phyloP scores from a whole-genome alignment of 1,139 yeast species.

The Tardiomyces depauwii region DNA sequence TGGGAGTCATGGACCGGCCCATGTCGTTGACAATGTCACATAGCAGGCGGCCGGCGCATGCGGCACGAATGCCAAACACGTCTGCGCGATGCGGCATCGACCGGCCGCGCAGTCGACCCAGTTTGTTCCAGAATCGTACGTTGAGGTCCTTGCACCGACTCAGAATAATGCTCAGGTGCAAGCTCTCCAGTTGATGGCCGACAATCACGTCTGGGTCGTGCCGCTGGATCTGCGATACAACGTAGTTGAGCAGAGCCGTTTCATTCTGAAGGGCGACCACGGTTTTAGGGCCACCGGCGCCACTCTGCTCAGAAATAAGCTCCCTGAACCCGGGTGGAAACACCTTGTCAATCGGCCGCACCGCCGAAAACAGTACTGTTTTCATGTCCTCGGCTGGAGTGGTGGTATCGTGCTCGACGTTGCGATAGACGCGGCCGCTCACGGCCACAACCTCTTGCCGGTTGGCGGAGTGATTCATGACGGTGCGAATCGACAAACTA shows the following conservation, averaged over 20 bases:
- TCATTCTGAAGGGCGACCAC: conserved; percentile 42
- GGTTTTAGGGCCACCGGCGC: conserved; percentile 9
- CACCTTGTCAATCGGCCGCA: conserved; percentile 52
- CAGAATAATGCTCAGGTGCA: conserved; percentile 67
- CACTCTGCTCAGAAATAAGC: conserved; percentile 17
- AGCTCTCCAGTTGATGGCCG: conserved; percentile 77
- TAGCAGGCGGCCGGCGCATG: conserved; percentile 74
- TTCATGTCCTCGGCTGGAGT: conserved; percentile 22
- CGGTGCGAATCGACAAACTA: conserved; percentile 70
- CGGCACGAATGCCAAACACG: conserved; percentile 47
- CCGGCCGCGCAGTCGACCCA: conserved; percentile 69
- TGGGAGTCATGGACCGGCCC: conserved; percentile 85
- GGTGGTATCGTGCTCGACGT: conserved; percentile 51
- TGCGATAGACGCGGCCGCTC: conserved; percentile 48
- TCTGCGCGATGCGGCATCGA: conserved; percentile 52
- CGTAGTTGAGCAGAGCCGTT: conserved; percentile 50
- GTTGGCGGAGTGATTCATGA: conserved; percentile 57
- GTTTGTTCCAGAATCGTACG: conserved; percentile 64
- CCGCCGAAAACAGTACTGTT: conserved; percentile 42
- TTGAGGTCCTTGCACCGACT: conserved; percentile 66
- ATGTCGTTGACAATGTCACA: conserved; percentile 92
- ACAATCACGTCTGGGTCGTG: conserved; percentile 84
- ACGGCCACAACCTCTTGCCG: conserved; percentile 84
- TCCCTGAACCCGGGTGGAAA: conserved; percentile 68
- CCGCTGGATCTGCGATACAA: conserved; percentile 58